Evolutionary conservation across 2,329 filamentous ascomycete species (phyloP).

Genomic region (Aspergillus bombycis): DNA sequence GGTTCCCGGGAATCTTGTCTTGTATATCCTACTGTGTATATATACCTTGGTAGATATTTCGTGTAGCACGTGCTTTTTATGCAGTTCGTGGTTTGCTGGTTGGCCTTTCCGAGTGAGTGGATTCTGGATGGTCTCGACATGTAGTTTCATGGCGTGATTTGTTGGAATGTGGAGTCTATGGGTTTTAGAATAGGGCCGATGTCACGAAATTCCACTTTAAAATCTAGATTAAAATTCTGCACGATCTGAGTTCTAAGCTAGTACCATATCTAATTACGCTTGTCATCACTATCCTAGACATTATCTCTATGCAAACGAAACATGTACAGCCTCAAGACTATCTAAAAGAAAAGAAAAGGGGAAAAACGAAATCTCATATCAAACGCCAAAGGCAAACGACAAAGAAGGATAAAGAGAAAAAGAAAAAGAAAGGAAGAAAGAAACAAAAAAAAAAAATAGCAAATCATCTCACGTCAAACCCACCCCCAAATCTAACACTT

Average conservation of each 20-base stretch:
- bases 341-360: neutral
- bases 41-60: neutral
- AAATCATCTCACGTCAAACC: neutral
- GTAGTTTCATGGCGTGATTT: neutral
- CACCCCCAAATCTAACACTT: constrained; percentile 1
- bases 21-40: neutral
- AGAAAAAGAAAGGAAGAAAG: neutral
- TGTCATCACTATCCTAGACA: neutral
- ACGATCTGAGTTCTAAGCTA: neutral
- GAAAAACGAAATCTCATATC: neutral
- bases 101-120: no score
- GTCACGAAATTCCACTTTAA: neutral
- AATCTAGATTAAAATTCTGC: neutral
- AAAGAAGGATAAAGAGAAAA: neutral
- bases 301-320: neutral
- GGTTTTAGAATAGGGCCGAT: neutral
- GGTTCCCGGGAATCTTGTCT: neutral
- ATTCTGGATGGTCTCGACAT: neutral
- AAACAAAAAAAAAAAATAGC: neutral
- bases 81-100: neutral
- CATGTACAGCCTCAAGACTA: neutral
- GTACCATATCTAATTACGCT: neutral
- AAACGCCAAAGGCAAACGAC: neutral
- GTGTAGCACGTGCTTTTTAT: neutral
- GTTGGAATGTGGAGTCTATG: neutral